Evolutionary conservation across 805 yeast genomes (phyloP).

Genomic region (Starmerella vaccinii): DNA sequence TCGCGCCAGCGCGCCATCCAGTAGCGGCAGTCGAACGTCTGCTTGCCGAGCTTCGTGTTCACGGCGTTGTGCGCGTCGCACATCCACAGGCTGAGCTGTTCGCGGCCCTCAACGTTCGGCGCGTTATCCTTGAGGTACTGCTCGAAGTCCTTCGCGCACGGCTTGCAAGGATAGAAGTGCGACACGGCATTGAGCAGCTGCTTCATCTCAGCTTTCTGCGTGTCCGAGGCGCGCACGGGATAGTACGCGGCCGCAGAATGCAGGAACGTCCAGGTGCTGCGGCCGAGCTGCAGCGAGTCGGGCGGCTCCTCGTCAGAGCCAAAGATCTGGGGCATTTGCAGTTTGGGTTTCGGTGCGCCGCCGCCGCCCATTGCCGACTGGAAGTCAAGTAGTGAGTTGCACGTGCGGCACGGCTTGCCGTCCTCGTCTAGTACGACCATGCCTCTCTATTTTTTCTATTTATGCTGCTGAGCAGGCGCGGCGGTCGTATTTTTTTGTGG

Average conservation of each 20-base stretch:
- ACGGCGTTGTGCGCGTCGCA: constrained; percentile 94
- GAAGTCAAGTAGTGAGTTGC: constrained; percentile 75
- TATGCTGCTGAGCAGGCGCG: neutral
- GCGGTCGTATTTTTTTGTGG: neutral
- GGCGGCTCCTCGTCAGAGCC: constrained; percentile 57
- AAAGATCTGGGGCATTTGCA: constrained; percentile 17
- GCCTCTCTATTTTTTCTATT: neutral
- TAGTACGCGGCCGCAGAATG: constrained; percentile 86
- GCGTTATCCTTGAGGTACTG: constrained; percentile 42
- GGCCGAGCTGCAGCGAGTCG: constrained; percentile 69
- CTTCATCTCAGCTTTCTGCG: constrained; percentile 60
- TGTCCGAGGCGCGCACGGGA: constrained; percentile 54
- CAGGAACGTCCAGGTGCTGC: constrained; percentile 83
- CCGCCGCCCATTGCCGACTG: constrained; percentile 41
- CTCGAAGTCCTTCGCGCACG: constrained; percentile 79
- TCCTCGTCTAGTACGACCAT: constrained; percentile 65
- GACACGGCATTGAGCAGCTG: constrained; percentile 63
- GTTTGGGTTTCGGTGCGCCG: neutral
- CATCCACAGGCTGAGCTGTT: constrained; percentile 78
- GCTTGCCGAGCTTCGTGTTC: constrained; percentile 78
- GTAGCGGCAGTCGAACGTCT: constrained; percentile 69
- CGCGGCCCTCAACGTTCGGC: constrained; percentile 42
- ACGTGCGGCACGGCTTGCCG: constrained; percentile 92
- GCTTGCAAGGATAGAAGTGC: constrained; percentile 84
- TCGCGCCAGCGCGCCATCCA: constrained; percentile 95